Evolutionary conservation across 2,329 filamentous ascomycete species (phyloP).

Genomic region (Leptographium radiaticola): DNA sequence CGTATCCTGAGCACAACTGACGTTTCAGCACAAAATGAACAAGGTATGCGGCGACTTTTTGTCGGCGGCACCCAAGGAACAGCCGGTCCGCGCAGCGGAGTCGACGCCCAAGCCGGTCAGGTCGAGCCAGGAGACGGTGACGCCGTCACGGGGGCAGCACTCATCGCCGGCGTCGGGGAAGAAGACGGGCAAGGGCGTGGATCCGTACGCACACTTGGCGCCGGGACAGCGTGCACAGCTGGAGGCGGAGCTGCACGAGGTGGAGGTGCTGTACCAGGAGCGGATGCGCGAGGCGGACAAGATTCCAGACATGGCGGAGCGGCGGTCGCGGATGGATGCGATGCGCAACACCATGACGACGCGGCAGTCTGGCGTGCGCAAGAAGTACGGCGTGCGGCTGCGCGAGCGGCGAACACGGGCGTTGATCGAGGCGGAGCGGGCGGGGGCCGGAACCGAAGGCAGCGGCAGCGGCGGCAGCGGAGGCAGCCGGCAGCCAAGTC

Average conservation of each 20-base stretch:
- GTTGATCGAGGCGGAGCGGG: slow-evolving; percentile 30
- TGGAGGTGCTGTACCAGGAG: slow-evolving; percentile 25
- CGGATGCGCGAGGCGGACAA: slow-evolving; percentile 28
- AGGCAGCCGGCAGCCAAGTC: slow-evolving; percentile 4
- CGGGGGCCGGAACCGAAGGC: slow-evolving; percentile 6
- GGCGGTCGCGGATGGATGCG: slow-evolving; percentile 22
- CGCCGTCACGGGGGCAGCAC: neutral
- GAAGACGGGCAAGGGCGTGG: slow-evolving; percentile 7
- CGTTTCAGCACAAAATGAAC: slow-evolving; percentile 24
- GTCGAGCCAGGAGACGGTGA: neutral
- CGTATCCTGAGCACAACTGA: neutral
- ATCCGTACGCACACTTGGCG: slow-evolving; percentile 33
- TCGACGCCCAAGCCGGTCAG: neutral
- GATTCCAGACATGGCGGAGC: slow-evolving; percentile 21
- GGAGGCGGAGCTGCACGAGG: slow-evolving; percentile 23
- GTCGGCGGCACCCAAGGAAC: neutral
- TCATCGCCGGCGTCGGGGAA: slow-evolving; percentile 1
- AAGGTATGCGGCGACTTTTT: slow-evolving; percentile 30
- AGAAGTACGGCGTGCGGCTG: slow-evolving; percentile 43
- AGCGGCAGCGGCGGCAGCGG: slow-evolving; percentile 11
- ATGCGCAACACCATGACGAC: slow-evolving; percentile 41
- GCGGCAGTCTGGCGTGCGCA: slow-evolving; percentile 42
- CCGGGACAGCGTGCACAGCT: slow-evolving; percentile 17
- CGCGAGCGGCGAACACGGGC: slow-evolving; percentile 32
- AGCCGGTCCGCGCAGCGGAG: too few species aligned